phyloP scores from a whole-genome alignment of 192 early-diverging fungal species.

The Mortierella hygrophila region DNA sequence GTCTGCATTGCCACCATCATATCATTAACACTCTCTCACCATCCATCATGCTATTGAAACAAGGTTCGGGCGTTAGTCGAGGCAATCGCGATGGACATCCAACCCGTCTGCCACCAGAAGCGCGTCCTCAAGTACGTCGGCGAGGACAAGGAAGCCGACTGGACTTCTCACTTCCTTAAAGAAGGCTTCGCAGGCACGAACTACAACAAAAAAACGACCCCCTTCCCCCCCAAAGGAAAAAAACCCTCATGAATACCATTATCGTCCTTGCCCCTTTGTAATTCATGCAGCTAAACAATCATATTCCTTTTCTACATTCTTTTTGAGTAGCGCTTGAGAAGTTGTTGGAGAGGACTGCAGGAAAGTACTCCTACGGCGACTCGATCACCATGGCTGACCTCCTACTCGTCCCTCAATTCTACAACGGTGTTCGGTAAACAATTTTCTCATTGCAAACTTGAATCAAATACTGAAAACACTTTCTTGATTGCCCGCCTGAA shows the following conservation, averaged over 20 bases:
- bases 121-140: slow-evolving; percentile 72
- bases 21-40: not conserved
- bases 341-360: slow-evolving; percentile 71
- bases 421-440: slow-evolving; percentile 78
- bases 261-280: not conserved
- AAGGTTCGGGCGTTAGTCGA: slow-evolving; percentile 79
- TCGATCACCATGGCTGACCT: slow-evolving; percentile 89
- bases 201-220: not conserved
- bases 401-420: slow-evolving; percentile 81
- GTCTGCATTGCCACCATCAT: not conserved
- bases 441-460: not conserved
- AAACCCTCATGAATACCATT: too few relatives aligned
- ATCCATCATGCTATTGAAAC: not conserved
- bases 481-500: not conserved
- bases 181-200: slow-evolving; percentile 70
- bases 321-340: slow-evolving; percentile 34
- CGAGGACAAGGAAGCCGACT: slow-evolving; percentile 62
- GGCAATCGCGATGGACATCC: slow-evolving; percentile 85
- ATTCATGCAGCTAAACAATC: not conserved
- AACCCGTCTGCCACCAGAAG: slow-evolving; percentile 89
- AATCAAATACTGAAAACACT: not conserved
- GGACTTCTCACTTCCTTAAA: slow-evolving; percentile 66
- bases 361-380: slow-evolving; percentile 86
- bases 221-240: too few relatives aligned
- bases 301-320: not conserved